Conservation (phyloP, 1,284 basidiomycete genomes). For the Wolfiporia cocos region DNA sequence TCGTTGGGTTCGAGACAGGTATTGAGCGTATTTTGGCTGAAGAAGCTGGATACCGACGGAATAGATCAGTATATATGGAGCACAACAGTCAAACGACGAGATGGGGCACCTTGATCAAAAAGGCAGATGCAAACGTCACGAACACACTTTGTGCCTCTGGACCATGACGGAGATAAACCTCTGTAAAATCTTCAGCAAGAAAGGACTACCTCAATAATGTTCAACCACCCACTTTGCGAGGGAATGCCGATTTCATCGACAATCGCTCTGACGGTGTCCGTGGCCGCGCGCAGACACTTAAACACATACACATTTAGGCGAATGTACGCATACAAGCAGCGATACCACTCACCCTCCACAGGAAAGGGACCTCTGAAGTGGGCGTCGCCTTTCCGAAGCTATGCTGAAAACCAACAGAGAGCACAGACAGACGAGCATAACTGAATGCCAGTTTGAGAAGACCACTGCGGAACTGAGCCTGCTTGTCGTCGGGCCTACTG, state of each 20-base stretch:
- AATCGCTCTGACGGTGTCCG: slow-evolving; percentile 59
- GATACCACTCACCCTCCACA: slow-evolving; percentile 48
- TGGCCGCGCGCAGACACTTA: slow-evolving; percentile 55
- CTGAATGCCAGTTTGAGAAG: slow-evolving; percentile 60
- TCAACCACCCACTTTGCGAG: slow-evolving; percentile 40
- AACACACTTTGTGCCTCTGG: slow-evolving; percentile 82
- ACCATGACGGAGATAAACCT: slow-evolving; percentile 63
- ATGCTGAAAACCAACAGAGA: slow-evolving; percentile 76
- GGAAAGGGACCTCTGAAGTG: slow-evolving; percentile 55
- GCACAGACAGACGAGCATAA: slow-evolving; percentile 60
- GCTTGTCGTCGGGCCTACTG: slow-evolving; percentile 39
- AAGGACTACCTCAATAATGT: background rate
- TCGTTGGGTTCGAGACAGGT: slow-evolving; percentile 51
- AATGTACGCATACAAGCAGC: background rate
- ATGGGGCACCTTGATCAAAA: slow-evolving; percentile 62
- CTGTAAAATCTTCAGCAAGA: slow-evolving; percentile 23
- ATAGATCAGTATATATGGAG: background rate
- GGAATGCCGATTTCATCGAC: slow-evolving; percentile 53
- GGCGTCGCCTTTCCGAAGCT: slow-evolving; percentile 49
- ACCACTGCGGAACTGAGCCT: slow-evolving; percentile 56
- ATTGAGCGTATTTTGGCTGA: slow-evolving; percentile 62
- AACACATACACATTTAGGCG: background rate
- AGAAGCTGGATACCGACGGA: slow-evolving; percentile 41
- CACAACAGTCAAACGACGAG: background rate
- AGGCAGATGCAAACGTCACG: slow-evolving; percentile 79